Base-by-base conservation (phyloP, 2,329 filamentous ascomycete species). In the Talaromyces marneffei region DNA sequence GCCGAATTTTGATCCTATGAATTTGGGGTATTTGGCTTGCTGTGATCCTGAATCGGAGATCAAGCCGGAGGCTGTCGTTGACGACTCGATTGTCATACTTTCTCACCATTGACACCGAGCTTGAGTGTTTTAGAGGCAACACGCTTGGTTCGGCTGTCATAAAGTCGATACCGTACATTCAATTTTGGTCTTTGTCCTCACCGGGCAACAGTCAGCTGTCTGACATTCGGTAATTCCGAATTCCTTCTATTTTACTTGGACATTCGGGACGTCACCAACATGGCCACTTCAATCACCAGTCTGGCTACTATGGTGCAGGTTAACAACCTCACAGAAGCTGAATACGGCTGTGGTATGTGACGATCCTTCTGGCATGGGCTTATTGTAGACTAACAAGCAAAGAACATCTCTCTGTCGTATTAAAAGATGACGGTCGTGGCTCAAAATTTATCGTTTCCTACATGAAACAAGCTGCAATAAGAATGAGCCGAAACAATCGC, bases 261-360 rank as follows among this genome's bases (percentile, higher is more conserved):
- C 8, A 37, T 39, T n/a, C n/a, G n/a, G n/a, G 12, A 40, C 14
- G 18, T 14, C 10, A 16, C 33, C 48, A 60, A 46, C 33, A 63
- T 63, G 57, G 61, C 57, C 3, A 20, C 50, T 9, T 48, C 57
- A 20, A 33, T 46, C n/a, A 9, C 61, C 16, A 57, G 50, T 23
- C 31, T 74, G 71, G 73, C 73, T 20, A 75, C 66, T 35, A 68
- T 73, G n/a, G 68, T 70, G 59, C 74, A 71, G 1, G 66, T 70
- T 31, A 67, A 68, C 31, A 64, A 72, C 31, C 66, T 75, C 14
- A 74, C 73, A 2, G 74, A 75, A 63, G 73, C 75, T 7, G 74
- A 74, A 57, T 77, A 70, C 64, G 75, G 75, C 59, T 77, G 75
- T 62, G 75, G 75, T 77, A 75, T 65, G 74, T 50, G 16, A 23